Evolutionary conservation across 345 rosid genomes (phyloP), one percentile per base, ranked within the genome.

Genomic region (Citrus reticulata): DNA sequence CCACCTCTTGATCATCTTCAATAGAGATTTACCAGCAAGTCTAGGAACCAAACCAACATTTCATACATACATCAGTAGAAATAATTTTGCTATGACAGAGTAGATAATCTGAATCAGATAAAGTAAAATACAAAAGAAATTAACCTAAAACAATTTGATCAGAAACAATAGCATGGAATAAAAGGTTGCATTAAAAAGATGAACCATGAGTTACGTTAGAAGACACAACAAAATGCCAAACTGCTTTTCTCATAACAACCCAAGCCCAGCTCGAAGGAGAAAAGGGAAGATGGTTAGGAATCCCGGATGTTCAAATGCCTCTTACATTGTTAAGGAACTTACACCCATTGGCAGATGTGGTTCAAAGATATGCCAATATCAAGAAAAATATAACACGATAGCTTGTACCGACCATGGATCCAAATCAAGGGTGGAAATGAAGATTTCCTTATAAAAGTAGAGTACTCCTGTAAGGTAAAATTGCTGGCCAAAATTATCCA

Each of bases 1-100:
- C 99, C 99, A 96, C 85, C 97, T 94, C 89, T 96, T 96, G 68
- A 96, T 84, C 82, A 96, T 83, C 91, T 94, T 96, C 83, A 90
- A 84, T 81, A 96, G 89, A 75, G 98, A 87, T 81, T 93, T 94
- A 84, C 95, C 97, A 86, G 99, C 99, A 86, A 91, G 93, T 81
- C 99, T 96, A 85, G 73, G 75, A 68, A 88, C 49, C 86, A 90
- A 79, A 55, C 79, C 79, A 81, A 61, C 74, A 72, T 64, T 73
- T 75, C 20, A 42, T 35, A 49, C 71, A 64, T 49, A 66, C 16
- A 65, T 79, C 76, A 81, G 32, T 74, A 63, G 62, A 55, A 16
- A 66, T 49, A 29, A 34, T 13, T 46, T 16, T 64, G 17, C 4
- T 40, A 16, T 25, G 29, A 42, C 16, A 46, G 16, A 29, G 35